Percentiles rank a stretch among this genome's conserved stretches.
Conservation (phyloP, 1,284 basidiomycete genomes). For the Ustilago cynodontis region DNA sequence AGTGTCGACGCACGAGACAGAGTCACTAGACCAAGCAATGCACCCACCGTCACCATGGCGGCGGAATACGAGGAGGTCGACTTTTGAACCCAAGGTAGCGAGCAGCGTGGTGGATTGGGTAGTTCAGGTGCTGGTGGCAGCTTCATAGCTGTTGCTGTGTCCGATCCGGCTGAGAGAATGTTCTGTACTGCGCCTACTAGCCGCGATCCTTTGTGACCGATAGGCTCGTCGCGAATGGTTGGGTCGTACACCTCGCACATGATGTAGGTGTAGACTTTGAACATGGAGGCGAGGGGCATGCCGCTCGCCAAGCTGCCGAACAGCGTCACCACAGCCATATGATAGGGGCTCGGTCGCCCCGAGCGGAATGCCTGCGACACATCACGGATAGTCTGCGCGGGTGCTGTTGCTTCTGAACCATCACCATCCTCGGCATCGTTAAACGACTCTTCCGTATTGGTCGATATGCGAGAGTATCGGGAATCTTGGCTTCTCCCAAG, state of each 20-base stretch:
- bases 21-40: constrained; percentile 55
- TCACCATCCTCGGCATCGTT: constrained; percentile 38
- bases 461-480: constrained; percentile 22
- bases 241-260: constrained; percentile 62
- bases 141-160: constrained; percentile 5
- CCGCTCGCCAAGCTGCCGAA: constrained; percentile 58
- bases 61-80: constrained; percentile 62
- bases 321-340: constrained; percentile 64
- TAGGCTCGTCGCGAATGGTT: constrained; percentile 35
- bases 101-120: constrained; percentile 53
- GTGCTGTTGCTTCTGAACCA: constrained; percentile 42
- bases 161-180: constrained; percentile 5
- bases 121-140: constrained; percentile 53
- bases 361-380: constrained; percentile 50
- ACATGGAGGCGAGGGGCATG: constrained; percentile 61
- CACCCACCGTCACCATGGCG: constrained; percentile 60
- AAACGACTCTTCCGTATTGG: constrained; percentile 21
- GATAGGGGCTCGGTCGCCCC: constrained; percentile 53
- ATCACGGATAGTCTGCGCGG: constrained; percentile 54
- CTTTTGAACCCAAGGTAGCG: constrained; percentile 55
- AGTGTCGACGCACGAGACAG: constrained; percentile 53
- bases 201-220: constrained; percentile 21
- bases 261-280: constrained; percentile 63
- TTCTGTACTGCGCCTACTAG: constrained; percentile 13
- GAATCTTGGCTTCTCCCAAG: constrained; percentile 20